Evolutionary conservation across 2,329 filamentous ascomycete species (phyloP).

Genomic region (Samsoniella hepiali): DNA sequence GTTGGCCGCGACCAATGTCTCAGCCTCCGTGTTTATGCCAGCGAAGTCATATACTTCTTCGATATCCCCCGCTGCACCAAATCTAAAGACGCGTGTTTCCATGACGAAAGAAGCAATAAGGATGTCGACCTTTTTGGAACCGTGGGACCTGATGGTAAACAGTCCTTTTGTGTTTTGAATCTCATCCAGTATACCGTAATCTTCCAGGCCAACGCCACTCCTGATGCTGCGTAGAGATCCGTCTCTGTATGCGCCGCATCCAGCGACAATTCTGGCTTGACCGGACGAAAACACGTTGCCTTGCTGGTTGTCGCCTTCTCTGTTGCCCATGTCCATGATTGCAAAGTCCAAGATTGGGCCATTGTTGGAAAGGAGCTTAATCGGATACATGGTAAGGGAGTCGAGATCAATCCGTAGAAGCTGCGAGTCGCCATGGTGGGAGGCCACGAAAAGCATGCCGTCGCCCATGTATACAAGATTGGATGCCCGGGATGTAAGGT

Average conservation of each 20-base stretch:
- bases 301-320: slow-evolving; percentile 68
- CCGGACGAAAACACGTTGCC: slow-evolving; percentile 92
- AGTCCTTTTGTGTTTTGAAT: slow-evolving; percentile 71
- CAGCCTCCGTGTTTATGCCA: slow-evolving; percentile 65
- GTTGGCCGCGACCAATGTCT: slow-evolving; percentile 69
- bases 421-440: slow-evolving; percentile 90
- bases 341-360: slow-evolving; percentile 91
- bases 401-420: slow-evolving; percentile 59
- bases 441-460: slow-evolving; percentile 78
- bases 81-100: slow-evolving; percentile 79
- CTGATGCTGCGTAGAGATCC: slow-evolving; percentile 86
- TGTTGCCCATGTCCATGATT: slow-evolving; percentile 92
- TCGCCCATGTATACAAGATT: slow-evolving; percentile 74
- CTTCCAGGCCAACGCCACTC: slow-evolving; percentile 89
- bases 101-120: slow-evolving; percentile 77
- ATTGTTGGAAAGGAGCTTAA: slow-evolving; percentile 73
- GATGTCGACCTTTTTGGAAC: slow-evolving; percentile 57
- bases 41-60: slow-evolving; percentile 80
- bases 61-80: slow-evolving; percentile 70
- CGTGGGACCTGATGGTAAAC: slow-evolving; percentile 61
- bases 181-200: slow-evolving; percentile 76
- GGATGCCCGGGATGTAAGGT: slow-evolving; percentile 67
- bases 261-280: slow-evolving; percentile 88
- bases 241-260: slow-evolving; percentile 85
- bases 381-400: slow-evolving; percentile 51